Percentiles rank a stretch among this genome's conserved stretches.
These are phyloP conservation scores for Skeletonema costatum DNA, from an alignment of 108 stramenopile genomes.

Conservation along the genomic window DNA sequence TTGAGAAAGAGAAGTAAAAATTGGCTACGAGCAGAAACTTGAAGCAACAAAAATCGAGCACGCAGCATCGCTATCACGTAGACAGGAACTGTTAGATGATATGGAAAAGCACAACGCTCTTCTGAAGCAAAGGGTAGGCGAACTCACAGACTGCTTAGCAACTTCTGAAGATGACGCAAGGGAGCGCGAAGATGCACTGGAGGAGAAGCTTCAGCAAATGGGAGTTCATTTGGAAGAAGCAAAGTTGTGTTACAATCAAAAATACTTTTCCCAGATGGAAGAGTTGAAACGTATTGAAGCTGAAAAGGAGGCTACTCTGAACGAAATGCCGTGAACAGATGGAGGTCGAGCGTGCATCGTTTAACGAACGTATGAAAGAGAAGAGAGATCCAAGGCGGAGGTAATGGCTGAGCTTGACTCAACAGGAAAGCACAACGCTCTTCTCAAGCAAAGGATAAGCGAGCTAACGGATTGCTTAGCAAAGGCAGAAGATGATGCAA, in stretches of 20 bases:
- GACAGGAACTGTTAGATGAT: background rate
- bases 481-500: background rate
- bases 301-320: background rate
- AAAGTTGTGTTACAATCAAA: background rate
- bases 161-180: background rate
- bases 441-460: background rate
- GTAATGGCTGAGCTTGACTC: background rate
- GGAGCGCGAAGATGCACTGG: conserved; percentile 7
- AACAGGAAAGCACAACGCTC: background rate
- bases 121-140: background rate
- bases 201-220: background rate
- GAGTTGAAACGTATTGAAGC: background rate
- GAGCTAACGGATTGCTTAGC: background rate
- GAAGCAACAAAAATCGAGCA: background rate
- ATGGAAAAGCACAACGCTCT: background rate
- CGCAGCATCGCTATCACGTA: background rate
- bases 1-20: background rate
- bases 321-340: background rate
- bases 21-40: background rate
- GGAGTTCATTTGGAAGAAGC: conserved; percentile 3
- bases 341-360: background rate
- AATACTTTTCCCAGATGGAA: background rate
- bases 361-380: background rate
- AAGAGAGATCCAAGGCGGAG: background rate
- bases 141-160: background rate